A percentile compares a stretch with the other conserved stretches of the same genome.
Evolutionary conservation across 2,329 filamentous ascomycete genomes (phyloP).

Genomic region (Hortaea sp.): DNA sequence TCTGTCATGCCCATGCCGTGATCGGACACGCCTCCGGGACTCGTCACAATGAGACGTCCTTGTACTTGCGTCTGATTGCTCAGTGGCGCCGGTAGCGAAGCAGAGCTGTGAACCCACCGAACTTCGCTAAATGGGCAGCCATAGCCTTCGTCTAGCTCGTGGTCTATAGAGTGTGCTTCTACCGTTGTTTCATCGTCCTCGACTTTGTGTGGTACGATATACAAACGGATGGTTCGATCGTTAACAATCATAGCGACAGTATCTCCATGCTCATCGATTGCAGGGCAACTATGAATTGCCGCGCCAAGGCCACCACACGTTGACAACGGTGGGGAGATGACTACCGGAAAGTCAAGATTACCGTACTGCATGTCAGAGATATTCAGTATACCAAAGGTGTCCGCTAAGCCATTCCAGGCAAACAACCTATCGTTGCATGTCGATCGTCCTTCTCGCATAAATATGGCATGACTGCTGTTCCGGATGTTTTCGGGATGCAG

Average conservation of each 20-base stretch:
- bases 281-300: constrained; percentile 26
- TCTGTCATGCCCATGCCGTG: constrained; percentile 14
- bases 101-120: constrained; percentile 25
- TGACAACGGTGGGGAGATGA: constrained; percentile 27
- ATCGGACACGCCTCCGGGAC: constrained; percentile 26
- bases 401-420: constrained; percentile 28
- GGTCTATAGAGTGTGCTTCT: constrained; percentile 29
- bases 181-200: constrained; percentile 19
- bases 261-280: constrained; percentile 27
- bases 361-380: constrained; percentile 26
- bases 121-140: constrained; percentile 28
- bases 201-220: constrained; percentile 23
- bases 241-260: constrained; percentile 30
- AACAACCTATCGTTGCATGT: constrained; percentile 25
- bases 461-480: constrained; percentile 28
- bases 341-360: constrained; percentile 28
- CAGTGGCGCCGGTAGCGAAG: constrained; percentile 17
- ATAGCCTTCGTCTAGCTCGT: constrained; percentile 28
- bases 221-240: constrained; percentile 26
- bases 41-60: constrained; percentile 26
- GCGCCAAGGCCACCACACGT: constrained; percentile 28
- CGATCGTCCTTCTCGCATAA: constrained; percentile 22
- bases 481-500: constrained; percentile 29
- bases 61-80: constrained; percentile 18
- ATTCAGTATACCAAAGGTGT: constrained; percentile 27